Base-by-base conservation (phyloP, 1,284 basidiomycete species). In the Malassezia arunalokei region DNA sequence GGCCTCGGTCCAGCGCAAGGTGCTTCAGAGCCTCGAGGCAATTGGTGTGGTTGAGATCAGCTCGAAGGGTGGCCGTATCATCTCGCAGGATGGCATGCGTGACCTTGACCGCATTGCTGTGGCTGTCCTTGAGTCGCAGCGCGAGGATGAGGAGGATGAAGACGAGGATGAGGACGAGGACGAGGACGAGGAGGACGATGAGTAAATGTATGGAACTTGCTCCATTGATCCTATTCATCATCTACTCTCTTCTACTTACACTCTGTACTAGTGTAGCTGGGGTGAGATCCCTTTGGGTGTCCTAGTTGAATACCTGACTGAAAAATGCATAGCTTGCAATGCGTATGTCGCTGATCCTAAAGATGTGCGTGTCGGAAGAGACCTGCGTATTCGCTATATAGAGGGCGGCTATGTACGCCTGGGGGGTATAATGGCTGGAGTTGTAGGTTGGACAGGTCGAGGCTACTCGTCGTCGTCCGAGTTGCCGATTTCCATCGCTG, bases 71-170 rank as follows among this genome's bases (percentile, higher is more conserved):
- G 92, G 92, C 63, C 83, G 92, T 73, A 83, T 87, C 77, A 95
- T 98, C 76, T 85, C 83, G 73, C 90, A 96, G 78, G 92, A 96
- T 75, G 94, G 94, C 64, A 86, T 77, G 77, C 85, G 92, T 74
- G 92, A 98, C 77, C 81, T 98, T 74, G 92, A 96, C 80, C 92
- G 92, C 66, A 98, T 98, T 76, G 92, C 92, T 54, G 91, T 90
- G 35, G 87, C 92, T 54, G 87, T 95, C 45, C 84, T 92, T 58
- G 91, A 95, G 80, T 80, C 84, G 52, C 79, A 79, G 70, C 83
- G 82, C 75, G 86, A 88, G 69, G 84, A 86, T 45, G 87, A 84
- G 62, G 83, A 84, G 1, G 87, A 89, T 6, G 88, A 88, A 6
- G 86, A 87, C 31, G 87, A 87, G 31, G 88, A 87, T 30, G 87